Conservation (phyloP, 169 alveolate species). For the Plasmodium berghei region DNA sequence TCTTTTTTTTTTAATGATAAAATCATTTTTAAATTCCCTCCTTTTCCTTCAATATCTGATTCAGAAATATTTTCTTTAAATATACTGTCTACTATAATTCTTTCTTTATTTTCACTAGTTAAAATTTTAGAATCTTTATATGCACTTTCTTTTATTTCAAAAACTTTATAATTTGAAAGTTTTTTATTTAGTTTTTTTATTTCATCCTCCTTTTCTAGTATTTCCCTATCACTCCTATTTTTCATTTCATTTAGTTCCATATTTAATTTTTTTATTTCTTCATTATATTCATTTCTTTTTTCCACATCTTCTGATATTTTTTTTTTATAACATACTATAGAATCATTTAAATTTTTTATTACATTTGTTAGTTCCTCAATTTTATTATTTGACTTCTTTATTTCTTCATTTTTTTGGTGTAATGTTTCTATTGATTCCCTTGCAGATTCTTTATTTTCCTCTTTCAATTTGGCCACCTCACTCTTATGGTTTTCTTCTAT, state of each 20-base stretch:
- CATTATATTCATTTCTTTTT: slow-evolving; percentile 5
- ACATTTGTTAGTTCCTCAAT: slow-evolving; percentile 16
- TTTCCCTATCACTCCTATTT: slow-evolving; percentile 9
- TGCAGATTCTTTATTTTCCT: slow-evolving; percentile 6
- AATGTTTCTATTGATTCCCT: slow-evolving; percentile 1
- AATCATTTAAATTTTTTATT: slow-evolving; percentile 20
- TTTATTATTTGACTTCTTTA: slow-evolving; percentile 24
- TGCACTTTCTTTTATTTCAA: background rate
- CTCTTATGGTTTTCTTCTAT: background rate
- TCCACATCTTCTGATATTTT: background rate
- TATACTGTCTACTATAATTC: background rate
- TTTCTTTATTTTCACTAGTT: background rate
- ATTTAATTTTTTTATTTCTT: slow-evolving; percentile 10
- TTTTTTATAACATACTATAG: slow-evolving; percentile 2
- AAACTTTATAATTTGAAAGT: slow-evolving; percentile 4
- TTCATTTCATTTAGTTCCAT: slow-evolving; percentile 13
- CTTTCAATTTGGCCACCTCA: background rate
- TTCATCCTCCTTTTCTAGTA: slow-evolving; percentile 14
- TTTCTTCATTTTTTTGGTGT: slow-evolving; percentile 28
- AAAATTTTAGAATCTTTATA: too few relatives aligned
- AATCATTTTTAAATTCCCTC: slow-evolving; percentile 25
- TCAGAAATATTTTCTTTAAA: slow-evolving; percentile 25
- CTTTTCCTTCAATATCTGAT: slow-evolving; percentile 23
- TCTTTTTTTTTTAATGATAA: slow-evolving; percentile 18
- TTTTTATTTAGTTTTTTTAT: slow-evolving; percentile 9